Conservation (phyloP, 1,139 yeast genomes). For the Pichia cactophila region DNA sequence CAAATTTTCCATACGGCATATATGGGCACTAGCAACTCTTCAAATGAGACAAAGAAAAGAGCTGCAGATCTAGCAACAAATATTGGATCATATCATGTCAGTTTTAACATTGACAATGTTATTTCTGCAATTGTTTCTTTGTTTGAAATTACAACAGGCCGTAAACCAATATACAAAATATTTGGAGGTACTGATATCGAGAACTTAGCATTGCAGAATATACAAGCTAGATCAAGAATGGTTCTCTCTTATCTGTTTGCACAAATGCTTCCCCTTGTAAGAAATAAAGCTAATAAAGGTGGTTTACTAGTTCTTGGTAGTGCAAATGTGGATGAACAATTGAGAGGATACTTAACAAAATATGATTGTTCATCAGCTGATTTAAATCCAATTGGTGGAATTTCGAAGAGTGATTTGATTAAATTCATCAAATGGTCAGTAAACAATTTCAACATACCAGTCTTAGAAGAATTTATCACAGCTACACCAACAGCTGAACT, state of each 20-base stretch:
- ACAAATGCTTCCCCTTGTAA: slow-evolving; percentile 89
- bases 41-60: slow-evolving; percentile 73
- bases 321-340: slow-evolving; percentile 96
- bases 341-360: slow-evolving; percentile 91
- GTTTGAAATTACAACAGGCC: slow-evolving; percentile 86
- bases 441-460: slow-evolving; percentile 61
- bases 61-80: slow-evolving; percentile 70
- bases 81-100: slow-evolving; percentile 85
- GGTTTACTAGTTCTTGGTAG: slow-evolving; percentile 88
- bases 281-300: slow-evolving; percentile 56
- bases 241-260: slow-evolving; percentile 90
- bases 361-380: slow-evolving; percentile 97
- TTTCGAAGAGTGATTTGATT: slow-evolving; percentile 87
- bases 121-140: slow-evolving; percentile 68
- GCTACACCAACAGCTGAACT: slow-evolving; percentile 98
- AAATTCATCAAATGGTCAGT: slow-evolving; percentile 77
- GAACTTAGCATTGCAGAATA: slow-evolving; percentile 88
- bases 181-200: slow-evolving; percentile 92
- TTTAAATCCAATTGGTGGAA: slow-evolving; percentile 94
- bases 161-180: slow-evolving; percentile 76
- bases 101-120: slow-evolving; percentile 81
- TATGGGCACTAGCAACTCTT: slow-evolving; percentile 95
- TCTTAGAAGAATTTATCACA: slow-evolving; percentile 65
- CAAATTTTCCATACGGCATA: slow-evolving; percentile 80
- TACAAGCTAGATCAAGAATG: slow-evolving; percentile 94